phyloP scores from a whole-genome alignment of 345 rosid species.

The Bruguiera gymnorhiza region DNA sequence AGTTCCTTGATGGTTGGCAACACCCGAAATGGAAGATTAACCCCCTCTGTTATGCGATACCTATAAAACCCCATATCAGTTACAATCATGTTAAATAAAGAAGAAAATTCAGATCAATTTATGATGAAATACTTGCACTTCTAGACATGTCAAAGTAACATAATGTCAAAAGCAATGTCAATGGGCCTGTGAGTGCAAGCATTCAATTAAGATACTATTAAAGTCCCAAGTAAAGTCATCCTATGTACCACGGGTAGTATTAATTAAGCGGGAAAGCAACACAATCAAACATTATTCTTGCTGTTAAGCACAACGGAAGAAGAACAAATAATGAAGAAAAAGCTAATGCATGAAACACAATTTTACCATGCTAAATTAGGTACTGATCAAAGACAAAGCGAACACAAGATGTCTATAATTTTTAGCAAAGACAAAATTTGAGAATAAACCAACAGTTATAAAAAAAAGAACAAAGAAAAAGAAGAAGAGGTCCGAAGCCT shows the following conservation, averaged over 20 bases:
- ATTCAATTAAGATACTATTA: not conserved
- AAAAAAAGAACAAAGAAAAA: not conserved
- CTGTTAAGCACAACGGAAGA: not conserved
- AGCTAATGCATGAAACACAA: not conserved
- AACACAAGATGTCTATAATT: not conserved
- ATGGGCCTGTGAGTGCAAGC: not conserved
- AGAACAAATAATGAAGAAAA: not conserved
- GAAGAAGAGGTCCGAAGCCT: no score
- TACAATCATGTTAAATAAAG: not conserved
- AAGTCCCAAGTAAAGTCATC: not conserved
- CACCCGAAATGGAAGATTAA: conserved; percentile 95
- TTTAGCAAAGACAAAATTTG: no score
- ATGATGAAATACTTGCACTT: not conserved
- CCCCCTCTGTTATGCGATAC: conserved; percentile 98
- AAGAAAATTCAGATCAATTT: not conserved
- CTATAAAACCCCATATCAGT: conserved; percentile 26
- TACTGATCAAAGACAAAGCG: not conserved
- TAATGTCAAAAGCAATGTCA: not conserved
- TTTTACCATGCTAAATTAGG: not conserved
- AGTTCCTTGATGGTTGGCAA: conserved; percentile 97
- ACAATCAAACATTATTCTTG: not conserved
- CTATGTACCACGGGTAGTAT: not conserved
- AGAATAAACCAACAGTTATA: not conserved
- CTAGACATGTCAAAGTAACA: not conserved
- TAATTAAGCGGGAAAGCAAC: not conserved